Evolutionary conservation across 176 grass and related monocot species (phyloP).

Genomic region (Zoysia pacifica): DNA sequence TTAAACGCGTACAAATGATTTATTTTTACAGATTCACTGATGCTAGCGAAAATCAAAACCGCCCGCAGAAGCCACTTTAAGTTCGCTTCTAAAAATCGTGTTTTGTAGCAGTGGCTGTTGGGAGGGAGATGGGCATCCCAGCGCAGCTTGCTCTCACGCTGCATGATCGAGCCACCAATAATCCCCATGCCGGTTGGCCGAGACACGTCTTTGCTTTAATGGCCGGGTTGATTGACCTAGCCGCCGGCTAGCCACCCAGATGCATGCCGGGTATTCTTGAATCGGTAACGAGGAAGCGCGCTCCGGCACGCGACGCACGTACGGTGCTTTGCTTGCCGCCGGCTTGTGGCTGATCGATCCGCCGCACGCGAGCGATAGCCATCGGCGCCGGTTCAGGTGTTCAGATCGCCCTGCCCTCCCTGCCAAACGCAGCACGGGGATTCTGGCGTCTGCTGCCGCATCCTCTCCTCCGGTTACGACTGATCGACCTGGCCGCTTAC

Average conservation of each 20-base stretch:
- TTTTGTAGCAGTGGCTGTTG: background rate
- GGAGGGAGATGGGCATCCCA: background rate
- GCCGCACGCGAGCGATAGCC: no score
- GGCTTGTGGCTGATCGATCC: background rate
- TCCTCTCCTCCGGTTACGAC: no score
- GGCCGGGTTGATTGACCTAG: background rate
- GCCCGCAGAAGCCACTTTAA: no score
- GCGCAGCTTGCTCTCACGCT: background rate
- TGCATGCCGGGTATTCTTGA: background rate
- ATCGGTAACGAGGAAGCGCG: background rate
- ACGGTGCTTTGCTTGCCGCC: no score
- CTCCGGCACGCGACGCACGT: background rate
- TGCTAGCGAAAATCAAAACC: no score
- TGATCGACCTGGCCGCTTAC: background rate
- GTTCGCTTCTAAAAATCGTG: no score
- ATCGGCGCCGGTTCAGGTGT: background rate
- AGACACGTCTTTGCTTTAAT: background rate
- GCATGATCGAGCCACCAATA: slow-evolving; percentile 5
- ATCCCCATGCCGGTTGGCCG: background rate
- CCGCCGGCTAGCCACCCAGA: background rate
- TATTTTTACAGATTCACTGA: no score
- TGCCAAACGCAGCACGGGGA: no score
- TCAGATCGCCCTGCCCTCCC: background rate
- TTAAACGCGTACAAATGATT: no score
- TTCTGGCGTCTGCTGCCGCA: no score